These are phyloP conservation scores for Ophiostoma ulmi DNA, from an alignment of 2,329 filamentous ascomycete genomes.

Conservation along the genomic window DNA sequence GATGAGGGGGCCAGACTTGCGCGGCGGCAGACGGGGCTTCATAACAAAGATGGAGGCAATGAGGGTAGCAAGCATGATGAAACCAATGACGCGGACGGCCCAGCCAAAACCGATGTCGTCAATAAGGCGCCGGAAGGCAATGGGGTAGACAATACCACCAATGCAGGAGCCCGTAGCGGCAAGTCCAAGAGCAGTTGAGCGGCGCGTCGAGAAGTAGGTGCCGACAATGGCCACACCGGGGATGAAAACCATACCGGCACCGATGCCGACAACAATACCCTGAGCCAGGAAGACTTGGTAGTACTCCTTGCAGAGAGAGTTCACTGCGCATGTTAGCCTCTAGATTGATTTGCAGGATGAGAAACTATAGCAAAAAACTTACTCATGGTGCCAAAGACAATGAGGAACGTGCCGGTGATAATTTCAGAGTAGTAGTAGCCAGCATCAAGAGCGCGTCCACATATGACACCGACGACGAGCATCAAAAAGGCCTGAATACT, in stretches of 20 bases:
- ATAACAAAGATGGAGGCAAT: constrained; percentile 21
- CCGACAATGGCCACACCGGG: constrained; percentile 50
- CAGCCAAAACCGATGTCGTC: constrained; percentile 29
- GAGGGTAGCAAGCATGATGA: constrained; percentile 25
- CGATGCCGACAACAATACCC: constrained; percentile 53
- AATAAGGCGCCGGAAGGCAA: constrained; percentile 33
- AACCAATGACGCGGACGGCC: constrained; percentile 28
- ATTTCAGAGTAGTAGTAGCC: constrained; percentile 43
- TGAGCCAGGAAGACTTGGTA: constrained; percentile 51
- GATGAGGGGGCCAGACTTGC: constrained; percentile 25
- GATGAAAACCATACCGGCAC: constrained; percentile 51
- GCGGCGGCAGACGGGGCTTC: constrained; percentile 23
- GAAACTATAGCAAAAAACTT: neutral
- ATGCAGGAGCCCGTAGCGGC: constrained; percentile 27
- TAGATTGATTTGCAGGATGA: neutral
- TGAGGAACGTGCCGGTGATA: constrained; percentile 38
- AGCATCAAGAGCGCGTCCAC: constrained; percentile 45
- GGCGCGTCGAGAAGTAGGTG: constrained; percentile 43
- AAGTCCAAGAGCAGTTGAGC: constrained; percentile 19
- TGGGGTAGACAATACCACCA: constrained; percentile 32
- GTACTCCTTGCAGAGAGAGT: constrained; percentile 38
- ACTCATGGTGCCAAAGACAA: constrained; percentile 44
- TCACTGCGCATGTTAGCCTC: constrained; percentile 27
- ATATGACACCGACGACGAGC: constrained; percentile 39
- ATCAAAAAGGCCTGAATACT: constrained; percentile 45